phyloP scores from a whole-genome alignment of 768 basidiomycete genomes.

The Boletellus sp. region DNA sequence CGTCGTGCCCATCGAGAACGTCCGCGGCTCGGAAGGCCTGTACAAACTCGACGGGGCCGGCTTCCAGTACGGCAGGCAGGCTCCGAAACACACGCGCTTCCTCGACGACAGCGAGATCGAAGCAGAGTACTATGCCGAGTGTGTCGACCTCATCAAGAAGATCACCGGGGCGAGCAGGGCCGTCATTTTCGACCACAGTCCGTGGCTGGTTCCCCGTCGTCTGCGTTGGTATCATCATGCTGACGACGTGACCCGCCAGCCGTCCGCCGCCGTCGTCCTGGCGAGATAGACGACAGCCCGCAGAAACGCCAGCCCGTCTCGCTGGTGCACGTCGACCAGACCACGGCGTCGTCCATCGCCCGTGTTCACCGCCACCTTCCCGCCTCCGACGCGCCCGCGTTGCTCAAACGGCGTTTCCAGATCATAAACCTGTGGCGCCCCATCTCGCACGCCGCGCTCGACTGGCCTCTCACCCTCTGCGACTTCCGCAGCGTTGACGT shows the following conservation, averaged over 20 bases:
- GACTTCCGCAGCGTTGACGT: constrained; percentile 43
- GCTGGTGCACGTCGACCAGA: constrained; percentile 47
- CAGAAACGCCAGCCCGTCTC: constrained; percentile 43
- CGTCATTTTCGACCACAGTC: constrained; percentile 43
- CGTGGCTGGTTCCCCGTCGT: not conserved
- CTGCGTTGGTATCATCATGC: not conserved
- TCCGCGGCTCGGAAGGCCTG: constrained; percentile 32
- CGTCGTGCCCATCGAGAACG: constrained; percentile 27
- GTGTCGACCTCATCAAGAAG: constrained; percentile 35
- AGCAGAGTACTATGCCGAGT: constrained; percentile 39
- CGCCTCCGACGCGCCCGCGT: constrained; percentile 33
- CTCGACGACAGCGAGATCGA: constrained; percentile 34
- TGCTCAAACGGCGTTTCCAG: constrained; percentile 46
- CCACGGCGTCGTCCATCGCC: constrained; percentile 34
- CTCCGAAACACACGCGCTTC: constrained; percentile 31
- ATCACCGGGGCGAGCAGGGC: constrained; percentile 36
- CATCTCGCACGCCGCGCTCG: constrained; percentile 41
- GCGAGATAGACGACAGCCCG: constrained; percentile 33
- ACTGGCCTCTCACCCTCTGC: constrained; percentile 47
- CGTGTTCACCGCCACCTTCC: constrained; percentile 45
- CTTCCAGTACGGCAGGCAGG: constrained; percentile 31
- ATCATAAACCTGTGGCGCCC: constrained; percentile 57
- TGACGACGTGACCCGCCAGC: constrained; percentile 26
- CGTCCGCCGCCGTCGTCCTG: constrained; percentile 40
- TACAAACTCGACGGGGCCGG: constrained; percentile 34